Evolutionary conservation across 192 early-diverging fungal species (phyloP).

Genomic region (Thamnidium elegans): DNA sequence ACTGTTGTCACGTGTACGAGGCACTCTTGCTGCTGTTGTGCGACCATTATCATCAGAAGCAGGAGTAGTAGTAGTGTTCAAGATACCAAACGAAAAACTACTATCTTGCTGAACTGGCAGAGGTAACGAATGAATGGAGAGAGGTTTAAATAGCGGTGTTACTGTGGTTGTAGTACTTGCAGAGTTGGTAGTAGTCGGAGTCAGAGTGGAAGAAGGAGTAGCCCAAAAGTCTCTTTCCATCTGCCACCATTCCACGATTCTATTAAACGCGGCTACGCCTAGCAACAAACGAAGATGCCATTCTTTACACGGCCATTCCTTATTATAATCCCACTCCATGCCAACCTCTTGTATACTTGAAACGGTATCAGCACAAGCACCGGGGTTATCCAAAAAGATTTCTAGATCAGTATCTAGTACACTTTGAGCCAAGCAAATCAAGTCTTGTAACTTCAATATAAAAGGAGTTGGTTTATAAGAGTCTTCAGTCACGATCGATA

Average conservation of each 20-base stretch:
- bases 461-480: conserved; percentile 54
- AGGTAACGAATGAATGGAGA: background rate
- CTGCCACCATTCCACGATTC: conserved; percentile 78
- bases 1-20: conserved; percentile 3
- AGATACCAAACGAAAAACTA: too few species aligned
- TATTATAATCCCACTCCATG: conserved; percentile 59
- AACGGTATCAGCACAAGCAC: conserved; percentile 58
- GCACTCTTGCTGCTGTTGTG: background rate
- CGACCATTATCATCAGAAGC: background rate
- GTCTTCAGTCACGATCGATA: conserved; percentile 36
- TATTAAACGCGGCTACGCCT: conserved; percentile 69
- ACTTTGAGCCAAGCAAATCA: conserved; percentile 67
- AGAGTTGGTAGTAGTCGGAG: background rate
- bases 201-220: background rate
- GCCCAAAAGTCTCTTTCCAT: conserved; percentile 70
- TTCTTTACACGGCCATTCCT: conserved; percentile 59
- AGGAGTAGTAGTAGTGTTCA: background rate
- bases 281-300: conserved; percentile 66
- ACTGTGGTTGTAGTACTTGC: background rate
- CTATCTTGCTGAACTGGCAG: too few species aligned
- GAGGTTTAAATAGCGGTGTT: conserved; percentile 2
- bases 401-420: conserved; percentile 67
- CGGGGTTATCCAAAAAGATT: conserved; percentile 58
- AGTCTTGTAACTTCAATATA: conserved; percentile 59
- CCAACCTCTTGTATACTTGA: conserved; percentile 58